These are phyloP conservation scores for Diaporthe sp. DNA, from an alignment of 2,329 filamentous ascomycete species.

Conservation along the genomic window DNA sequence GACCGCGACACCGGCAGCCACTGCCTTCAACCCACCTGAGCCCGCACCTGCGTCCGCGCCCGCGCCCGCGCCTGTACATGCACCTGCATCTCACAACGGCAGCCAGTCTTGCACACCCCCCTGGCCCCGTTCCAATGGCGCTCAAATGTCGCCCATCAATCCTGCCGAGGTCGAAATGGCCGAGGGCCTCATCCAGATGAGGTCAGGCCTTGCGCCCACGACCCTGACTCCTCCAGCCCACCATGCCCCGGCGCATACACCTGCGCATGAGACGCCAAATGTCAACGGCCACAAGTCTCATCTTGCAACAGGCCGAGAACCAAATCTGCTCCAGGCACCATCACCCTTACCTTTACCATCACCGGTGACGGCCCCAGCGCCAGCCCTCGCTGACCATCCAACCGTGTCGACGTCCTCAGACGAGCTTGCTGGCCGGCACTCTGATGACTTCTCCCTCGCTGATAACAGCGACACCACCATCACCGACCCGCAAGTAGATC, in stretches of 20 bases:
- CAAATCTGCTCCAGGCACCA: neutral
- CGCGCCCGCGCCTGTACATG: neutral
- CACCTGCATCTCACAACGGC: neutral
- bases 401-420: conserved; percentile 39
- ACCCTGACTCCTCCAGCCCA: conserved; percentile 34
- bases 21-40: conserved; percentile 7
- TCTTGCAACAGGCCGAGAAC: neutral
- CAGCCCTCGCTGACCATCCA: conserved; percentile 17
- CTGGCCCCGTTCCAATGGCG: conserved; percentile 10
- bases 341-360: neutral
- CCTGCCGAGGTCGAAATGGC: conserved; percentile 33
- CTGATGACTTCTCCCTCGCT: conserved; percentile 36
- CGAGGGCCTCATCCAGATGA: conserved; percentile 39
- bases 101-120: conserved; percentile 10
- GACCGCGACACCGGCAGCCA: conserved; percentile 13
- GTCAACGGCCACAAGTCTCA: conserved; percentile 19
- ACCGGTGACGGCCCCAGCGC: neutral
- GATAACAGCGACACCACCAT: conserved; percentile 40
- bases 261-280: neutral
- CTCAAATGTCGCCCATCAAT: conserved; percentile 23
- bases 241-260: conserved; percentile 25
- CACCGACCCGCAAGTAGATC: conserved; percentile 36
- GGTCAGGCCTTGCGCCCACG: conserved; percentile 36
- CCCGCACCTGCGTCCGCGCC: neutral
- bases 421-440: conserved; percentile 33